Evolutionary conservation across 768 basidiomycete genomes (phyloP), one percentile per base, ranked within the genome.

Genomic region (Rhizopogon roseolus): DNA sequence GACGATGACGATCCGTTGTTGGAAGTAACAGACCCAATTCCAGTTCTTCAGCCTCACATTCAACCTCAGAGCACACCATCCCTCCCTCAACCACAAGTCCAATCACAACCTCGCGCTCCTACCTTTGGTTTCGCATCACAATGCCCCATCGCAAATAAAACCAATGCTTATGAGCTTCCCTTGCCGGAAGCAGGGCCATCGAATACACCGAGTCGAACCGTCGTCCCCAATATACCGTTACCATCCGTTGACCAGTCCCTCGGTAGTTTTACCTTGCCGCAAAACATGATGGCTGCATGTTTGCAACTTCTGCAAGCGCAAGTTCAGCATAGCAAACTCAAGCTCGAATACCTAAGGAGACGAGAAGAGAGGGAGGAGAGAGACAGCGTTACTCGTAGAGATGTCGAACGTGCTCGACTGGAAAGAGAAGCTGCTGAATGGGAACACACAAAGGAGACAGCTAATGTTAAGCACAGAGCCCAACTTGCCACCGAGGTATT

Each of bases 281-380:
- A 86, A 56, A 73, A 73, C 17, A 72, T 88, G 71, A 69, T 86
- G 50, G 67, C 74, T 25, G 74, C 80, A 14, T 83, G 79, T 57
- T 64, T 84, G 62, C 81, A 85, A 57, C 77, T 81, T 55, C 68
- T 90, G 39, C 83, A 84, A 57, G 73, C 81, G 40, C 88, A 90
- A 62, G 79, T 78, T 22, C 86, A 88, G 59, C 81, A 86, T 36
- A 80, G 79, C 56, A 84, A 85, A 67, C 76, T 81, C 70, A 86
- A 86, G 62, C 74, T 88, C 41, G 88, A 89, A 54, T 84, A 84
- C 58, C 60, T 88, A 63, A 78, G 81, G 52, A 71, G 84, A 56
- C 74, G 82, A 17, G 86, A 89, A 56, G 86, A 86, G 58, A 73
- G 86, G n/a, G 85, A 87, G 60, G 81, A 83, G 57, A 77, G 75